phyloP scores from a whole-genome alignment of 2,329 filamentous ascomycete genomes.

The Phialophora verrucosa region DNA sequence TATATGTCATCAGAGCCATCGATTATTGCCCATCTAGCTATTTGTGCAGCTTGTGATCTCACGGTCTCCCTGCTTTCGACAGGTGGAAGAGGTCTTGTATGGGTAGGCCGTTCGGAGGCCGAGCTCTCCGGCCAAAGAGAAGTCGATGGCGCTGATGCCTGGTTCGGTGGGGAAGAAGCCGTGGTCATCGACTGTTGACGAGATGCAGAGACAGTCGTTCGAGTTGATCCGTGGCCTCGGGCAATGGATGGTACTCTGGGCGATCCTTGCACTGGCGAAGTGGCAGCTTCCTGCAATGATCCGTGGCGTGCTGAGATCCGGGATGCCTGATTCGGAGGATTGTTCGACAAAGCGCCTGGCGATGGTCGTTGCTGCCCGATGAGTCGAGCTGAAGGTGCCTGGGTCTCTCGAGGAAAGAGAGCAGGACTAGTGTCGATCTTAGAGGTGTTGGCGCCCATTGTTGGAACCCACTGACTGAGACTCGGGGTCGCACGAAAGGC shows the following conservation, averaged over 20 bases:
- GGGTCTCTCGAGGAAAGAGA: neutral
- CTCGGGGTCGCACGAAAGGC: neutral
- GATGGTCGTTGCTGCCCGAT: neutral
- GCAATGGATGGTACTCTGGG: neutral
- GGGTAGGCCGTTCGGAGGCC: neutral
- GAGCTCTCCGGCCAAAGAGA: neutral
- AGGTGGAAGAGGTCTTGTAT: constrained; percentile 22
- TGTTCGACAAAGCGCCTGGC: neutral
- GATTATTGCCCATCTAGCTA: constrained; percentile 19
- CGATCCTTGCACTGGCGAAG: neutral
- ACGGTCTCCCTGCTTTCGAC: constrained; percentile 29
- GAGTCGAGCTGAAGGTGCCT: neutral
- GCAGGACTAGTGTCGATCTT: constrained; percentile 10
- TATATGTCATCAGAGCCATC: constrained; percentile 26
- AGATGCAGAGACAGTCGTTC: neutral
- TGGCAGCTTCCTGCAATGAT: neutral
- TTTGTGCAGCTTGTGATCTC: constrained; percentile 7
- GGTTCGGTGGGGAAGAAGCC: neutral
- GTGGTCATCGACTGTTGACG: neutral
- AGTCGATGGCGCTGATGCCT: neutral
- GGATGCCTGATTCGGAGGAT: constrained; percentile 2
- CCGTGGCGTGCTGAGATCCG: neutral
- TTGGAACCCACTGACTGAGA: constrained; percentile 5
- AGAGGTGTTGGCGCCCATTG: constrained; percentile 30
- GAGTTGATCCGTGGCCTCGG: neutral